Conservation (phyloP, 495 filamentous ascomycete species). For the Penicillium flavigenum region DNA sequence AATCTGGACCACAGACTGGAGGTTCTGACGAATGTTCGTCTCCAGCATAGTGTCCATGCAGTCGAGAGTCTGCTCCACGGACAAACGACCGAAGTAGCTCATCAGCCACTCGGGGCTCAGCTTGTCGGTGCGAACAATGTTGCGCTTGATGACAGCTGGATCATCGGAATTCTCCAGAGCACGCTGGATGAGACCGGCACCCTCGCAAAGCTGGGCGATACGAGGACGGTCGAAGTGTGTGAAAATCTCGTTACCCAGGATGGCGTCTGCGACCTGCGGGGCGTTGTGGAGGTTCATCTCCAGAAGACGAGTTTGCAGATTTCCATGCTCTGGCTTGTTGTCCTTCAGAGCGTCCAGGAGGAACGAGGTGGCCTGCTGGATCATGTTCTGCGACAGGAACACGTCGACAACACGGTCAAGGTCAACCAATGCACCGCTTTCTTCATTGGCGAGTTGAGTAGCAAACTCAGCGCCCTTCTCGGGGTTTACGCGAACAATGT, state of each 20-base stretch:
- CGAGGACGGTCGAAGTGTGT: slow-evolving; percentile 88
- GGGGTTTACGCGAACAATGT: slow-evolving; percentile 88
- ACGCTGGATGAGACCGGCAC: slow-evolving; percentile 80
- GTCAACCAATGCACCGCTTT: slow-evolving; percentile 81
- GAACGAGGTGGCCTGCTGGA: slow-evolving; percentile 96
- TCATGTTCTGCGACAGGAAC: slow-evolving; percentile 95
- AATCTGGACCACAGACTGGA: slow-evolving; percentile 89
- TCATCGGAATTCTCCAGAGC: slow-evolving; percentile 95
- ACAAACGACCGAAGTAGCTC: slow-evolving; percentile 87
- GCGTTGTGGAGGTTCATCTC: slow-evolving; percentile 98
- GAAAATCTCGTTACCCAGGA: slow-evolving; percentile 97
- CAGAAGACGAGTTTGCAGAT: slow-evolving; percentile 87
- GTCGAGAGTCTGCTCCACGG: slow-evolving; percentile 90
- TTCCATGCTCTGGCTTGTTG: slow-evolving; percentile 90
- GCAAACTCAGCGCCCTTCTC: slow-evolving; percentile 97
- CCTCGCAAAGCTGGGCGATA: slow-evolving; percentile 87
- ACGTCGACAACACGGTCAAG: slow-evolving; percentile 95
- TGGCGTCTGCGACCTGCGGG: slow-evolving; percentile 95
- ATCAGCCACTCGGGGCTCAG: slow-evolving; percentile 87
- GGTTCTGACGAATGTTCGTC: slow-evolving; percentile 92
- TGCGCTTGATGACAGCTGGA: slow-evolving; percentile 83
- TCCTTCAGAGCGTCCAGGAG: slow-evolving; percentile 89
- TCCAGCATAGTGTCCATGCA: slow-evolving; percentile 95
- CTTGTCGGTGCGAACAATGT: slow-evolving; percentile 76
- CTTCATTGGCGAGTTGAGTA: slow-evolving; percentile 78